Conservation (phyloP, 306 rosid species). For the Begonia fuchsioides region DNA sequence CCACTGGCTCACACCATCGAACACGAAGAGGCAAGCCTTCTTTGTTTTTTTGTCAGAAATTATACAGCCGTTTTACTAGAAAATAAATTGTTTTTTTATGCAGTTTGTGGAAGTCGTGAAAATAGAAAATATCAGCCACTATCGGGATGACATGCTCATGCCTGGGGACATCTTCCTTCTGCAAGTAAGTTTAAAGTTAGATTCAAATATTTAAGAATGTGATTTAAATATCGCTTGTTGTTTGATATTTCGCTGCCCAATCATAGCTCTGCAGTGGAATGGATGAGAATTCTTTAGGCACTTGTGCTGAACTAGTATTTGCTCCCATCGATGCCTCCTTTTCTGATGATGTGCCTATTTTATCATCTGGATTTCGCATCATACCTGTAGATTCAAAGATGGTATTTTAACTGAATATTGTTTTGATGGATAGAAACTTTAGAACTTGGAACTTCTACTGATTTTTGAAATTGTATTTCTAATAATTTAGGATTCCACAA, state of each 20-base stretch:
- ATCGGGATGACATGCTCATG: conserved; percentile 78
- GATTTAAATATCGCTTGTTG: background rate
- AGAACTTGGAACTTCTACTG: too few species aligned
- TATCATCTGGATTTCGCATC: conserved; percentile 95
- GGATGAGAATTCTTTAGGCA: conserved; percentile 75
- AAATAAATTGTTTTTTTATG: conserved; percentile 9
- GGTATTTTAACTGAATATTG: conserved; percentile 13
- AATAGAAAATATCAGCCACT: conserved; percentile 88
- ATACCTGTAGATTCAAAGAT: conserved; percentile 85
- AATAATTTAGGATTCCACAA: conserved; percentile 38
- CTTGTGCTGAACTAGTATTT: conserved; percentile 91
- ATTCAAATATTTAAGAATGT: background rate
- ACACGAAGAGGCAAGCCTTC: conserved; percentile 67
- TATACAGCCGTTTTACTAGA: background rate
- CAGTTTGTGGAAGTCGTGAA: conserved; percentile 97
- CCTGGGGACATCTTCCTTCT: conserved; percentile 85
- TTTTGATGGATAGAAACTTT: too few species aligned
- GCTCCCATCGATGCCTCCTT: conserved; percentile 98
- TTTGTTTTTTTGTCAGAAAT: background rate
- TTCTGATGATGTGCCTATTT: conserved; percentile 82
- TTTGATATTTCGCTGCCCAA: background rate
- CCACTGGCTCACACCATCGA: conserved; percentile 89
- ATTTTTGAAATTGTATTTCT: background rate
- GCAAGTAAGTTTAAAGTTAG: conserved; percentile 47
- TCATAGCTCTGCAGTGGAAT: conserved; percentile 83